These are phyloP conservation scores for Apocynum venetum DNA, from an alignment of 257 asterid species.

Conservation along the genomic window DNA sequence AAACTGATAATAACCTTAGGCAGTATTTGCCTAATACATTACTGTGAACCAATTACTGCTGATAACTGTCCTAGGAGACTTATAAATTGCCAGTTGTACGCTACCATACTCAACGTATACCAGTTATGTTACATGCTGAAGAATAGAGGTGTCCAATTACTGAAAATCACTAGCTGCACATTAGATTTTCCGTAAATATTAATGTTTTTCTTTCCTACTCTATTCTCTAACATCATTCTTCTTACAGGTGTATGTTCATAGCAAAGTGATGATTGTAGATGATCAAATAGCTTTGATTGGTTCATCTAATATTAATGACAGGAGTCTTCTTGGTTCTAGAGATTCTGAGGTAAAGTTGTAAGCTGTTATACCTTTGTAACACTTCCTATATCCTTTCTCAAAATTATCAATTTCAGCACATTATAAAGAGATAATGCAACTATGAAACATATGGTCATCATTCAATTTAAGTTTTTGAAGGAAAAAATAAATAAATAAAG, in stretches of 20 bases:
- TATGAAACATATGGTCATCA: not conserved
- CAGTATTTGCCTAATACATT: no score
- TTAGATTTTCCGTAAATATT: not conserved
- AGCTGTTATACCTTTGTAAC: no score
- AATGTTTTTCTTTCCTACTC: not conserved
- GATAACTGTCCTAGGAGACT: no score
- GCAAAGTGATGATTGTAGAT: conserved; percentile 93
- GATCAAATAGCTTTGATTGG: conserved; percentile 76
- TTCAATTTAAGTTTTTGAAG: not conserved
- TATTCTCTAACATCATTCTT: not conserved
- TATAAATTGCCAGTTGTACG: no score
- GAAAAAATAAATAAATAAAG: not conserved
- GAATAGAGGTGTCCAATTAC: not conserved
- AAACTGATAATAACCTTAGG: no score
- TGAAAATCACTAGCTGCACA: not conserved
- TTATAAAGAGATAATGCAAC: not conserved
- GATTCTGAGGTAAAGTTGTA: conserved; percentile 76
- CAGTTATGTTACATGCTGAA: not conserved
- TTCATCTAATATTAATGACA: conserved; percentile 89
- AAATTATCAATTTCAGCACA: not conserved
- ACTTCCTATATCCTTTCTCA: not conserved
- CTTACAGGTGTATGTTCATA: conserved; percentile 79
- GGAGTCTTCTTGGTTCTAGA: conserved; percentile 94
- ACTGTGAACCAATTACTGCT: no score
- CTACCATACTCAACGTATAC: not conserved